Base-by-base conservation (phyloP, 768 basidiomycete species). In the Russula griseocarnosa region DNA sequence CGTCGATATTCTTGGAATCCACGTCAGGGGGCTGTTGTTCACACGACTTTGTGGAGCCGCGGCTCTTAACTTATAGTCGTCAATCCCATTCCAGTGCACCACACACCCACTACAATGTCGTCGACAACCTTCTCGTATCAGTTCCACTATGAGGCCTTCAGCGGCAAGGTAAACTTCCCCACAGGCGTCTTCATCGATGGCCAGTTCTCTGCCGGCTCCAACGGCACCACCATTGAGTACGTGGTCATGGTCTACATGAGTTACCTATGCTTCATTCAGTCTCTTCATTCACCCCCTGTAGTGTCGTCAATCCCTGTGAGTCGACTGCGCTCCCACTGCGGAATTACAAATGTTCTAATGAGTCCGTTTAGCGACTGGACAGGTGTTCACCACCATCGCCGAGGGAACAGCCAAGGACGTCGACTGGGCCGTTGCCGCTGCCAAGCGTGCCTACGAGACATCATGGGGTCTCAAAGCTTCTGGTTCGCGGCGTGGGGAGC, bases 161-260 rank as follows among this genome's bases (percentile, higher is more conserved):
- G 83, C 73, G 85, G 84, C 18, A 76, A 77, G 52, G 76, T 79
- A n/a, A 77, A 77, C 10, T 75, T 89, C 66, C 76, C 77, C 68
- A 87, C 88, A 3, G 87, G 89, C 36, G 70, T 91, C 61, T 92
- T 85, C 78, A 89, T 93, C 71, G 78, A 83, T 69, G 85, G 85
- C 67, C 71, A 90, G 73, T 92, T 82, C 70, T 75, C 82, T 16
- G 83, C 85, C 42, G 83, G 85, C 26, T 77, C 79, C 24, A 76
- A 81, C 7, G 73, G 76, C 3, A 81, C 77, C 22, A 82, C 81
- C 20, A 86, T 92, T 71, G 86, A 89, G 88, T 90, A 69, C 71
- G 87, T 26, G 18, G 36, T 28, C 5, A 26, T 9, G 30, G n/a
- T 16, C 8, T 16, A 3, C 18, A 50, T 1, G 11, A 13, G 1